Base-by-base conservation (phyloP, 192 early-diverging fungal species). In the Pilobolus umbonatus region DNA sequence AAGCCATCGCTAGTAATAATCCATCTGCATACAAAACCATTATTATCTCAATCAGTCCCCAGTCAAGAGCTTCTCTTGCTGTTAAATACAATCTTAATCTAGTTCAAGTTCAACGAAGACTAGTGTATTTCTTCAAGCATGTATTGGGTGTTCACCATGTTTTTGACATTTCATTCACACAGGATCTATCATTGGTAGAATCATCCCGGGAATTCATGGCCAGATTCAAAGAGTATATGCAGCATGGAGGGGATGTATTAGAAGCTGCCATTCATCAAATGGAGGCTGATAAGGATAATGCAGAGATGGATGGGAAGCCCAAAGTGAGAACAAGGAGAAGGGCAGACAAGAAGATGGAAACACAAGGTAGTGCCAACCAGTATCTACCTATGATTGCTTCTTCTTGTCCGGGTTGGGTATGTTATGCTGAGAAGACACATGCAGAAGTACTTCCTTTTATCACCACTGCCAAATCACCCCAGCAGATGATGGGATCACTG, bases 381-480 rank as follows among this genome's bases (percentile, higher is more conserved):
- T 6, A 55, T 11, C 53, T 90, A 34, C 83, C 83, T n/a, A 80
- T 86, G 73, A 56, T 85, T 11, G 82, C 83, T 14, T 85, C 82
- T 38, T 72, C 80, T 51, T 85, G 81, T 50, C 81, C 84, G 46
- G 94, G 95, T 12, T 99, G 94, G 94, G 91, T 99, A 24, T 99
- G 97, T 74, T 99, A 99, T 60, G 94, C 94, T 11, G 97, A 99
- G 75, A 99, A 98, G 74, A 98, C 97, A 0, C 95, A 99, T 59
- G 84, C 80, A 14, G 84, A 88, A 63, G 79, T 94, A 8, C 71
- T 99, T 19, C 92, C 93, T 1, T 84, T 90, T 64, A 89, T 99
- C 53, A 89, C 87, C 65, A 81, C 81, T 29, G 88, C 89, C 4
- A 93, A 92, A 63, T 97, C 94, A n/a, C 94, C 97, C 21, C 97